Evolutionary conservation across 2,329 filamentous ascomycete genomes (phyloP).

Genomic region (Blumeria graminis): DNA sequence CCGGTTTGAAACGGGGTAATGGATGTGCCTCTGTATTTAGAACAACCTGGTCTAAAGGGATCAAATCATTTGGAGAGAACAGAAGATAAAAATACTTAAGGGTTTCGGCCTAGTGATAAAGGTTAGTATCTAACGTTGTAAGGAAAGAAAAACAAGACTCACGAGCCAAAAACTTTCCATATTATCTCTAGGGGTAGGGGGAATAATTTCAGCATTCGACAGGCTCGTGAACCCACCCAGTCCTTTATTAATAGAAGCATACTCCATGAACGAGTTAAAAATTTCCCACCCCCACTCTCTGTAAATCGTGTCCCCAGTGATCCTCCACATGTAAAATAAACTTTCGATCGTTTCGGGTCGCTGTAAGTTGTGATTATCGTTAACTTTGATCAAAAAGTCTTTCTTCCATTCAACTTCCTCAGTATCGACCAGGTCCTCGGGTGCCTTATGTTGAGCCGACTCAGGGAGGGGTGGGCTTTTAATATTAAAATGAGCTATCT

Average conservation of each 20-base stretch:
- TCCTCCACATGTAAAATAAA: constrained; percentile 95
- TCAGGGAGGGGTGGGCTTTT: constrained; percentile 41
- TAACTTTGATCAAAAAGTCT: constrained; percentile 57
- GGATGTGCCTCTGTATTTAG: constrained; percentile 93
- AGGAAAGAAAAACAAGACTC: constrained; percentile 17
- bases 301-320: constrained; percentile 74
- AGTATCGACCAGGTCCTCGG: constrained; percentile 26
- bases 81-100: constrained; percentile 94
- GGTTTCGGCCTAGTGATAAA: constrained; percentile 51
- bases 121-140: constrained; percentile 5
- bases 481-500: constrained; percentile 81
- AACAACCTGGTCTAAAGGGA: constrained; percentile 69
- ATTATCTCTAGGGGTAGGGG: constrained; percentile 52
- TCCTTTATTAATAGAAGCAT: constrained; percentile 56
- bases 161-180: constrained; percentile 99
- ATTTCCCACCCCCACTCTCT: constrained; percentile 97
- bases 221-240: constrained; percentile 55
- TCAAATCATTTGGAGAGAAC: constrained; percentile 60
- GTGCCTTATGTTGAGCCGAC: constrained; percentile 24
- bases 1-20: constrained; percentile 67
- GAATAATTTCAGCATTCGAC: constrained; percentile 46
- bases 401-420: constrained; percentile 39
- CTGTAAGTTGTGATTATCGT: constrained; percentile 83
- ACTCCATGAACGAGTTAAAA: constrained; percentile 74
- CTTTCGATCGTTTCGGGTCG: constrained; percentile 92